Evolutionary conservation across 805 yeast species (phyloP), one percentile per base, ranked within the genome.

Genomic region (Candida orba): DNA sequence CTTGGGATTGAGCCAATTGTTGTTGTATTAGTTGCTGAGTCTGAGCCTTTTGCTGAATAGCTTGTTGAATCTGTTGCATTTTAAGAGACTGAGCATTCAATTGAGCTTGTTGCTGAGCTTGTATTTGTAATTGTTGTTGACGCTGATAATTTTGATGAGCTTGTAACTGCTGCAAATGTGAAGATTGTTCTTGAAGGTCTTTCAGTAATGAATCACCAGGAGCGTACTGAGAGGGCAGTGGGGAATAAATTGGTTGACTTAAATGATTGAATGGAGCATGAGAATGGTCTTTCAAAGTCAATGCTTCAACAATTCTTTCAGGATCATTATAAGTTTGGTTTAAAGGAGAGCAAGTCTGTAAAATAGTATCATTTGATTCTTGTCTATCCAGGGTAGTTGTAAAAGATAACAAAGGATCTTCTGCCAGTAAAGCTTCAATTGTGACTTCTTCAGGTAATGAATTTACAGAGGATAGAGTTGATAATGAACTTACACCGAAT

Each of bases 281-380:
- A 20, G 36, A 22, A 15, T 25, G 29, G 29, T 40, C 43, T 51
- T 44, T 44, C 43, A 45, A 36, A 29, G 45, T 32, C 13, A 45
- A n/a, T 9, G 40, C 42, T 23, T 45, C 45, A 22, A 41, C 39
- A 5, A 38, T 32, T 17, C 29, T 45, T 13, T 41, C 41, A 18
- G 48, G 41, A 4, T 35, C 41, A 39, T 36, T 20, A 27, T 27
- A 7, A 37, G 42, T 45, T 36, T 46, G 39, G 32, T 50, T 30
- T 18, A 51, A 35, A 6, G 54, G 54, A 3, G 52, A 49, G 1
- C 60, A 56, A 4, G 38, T 38, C 36, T 56, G 58, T 6, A 55
- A 31, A 20, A 58, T 57, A 8, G 62, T 58, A 22, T 56, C 60
- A 37, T 58, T 56, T 1, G 62, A 58, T n/a, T 52, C 52, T 23